phyloP scores from a whole-genome alignment of 257 asterid genomes.

The Scutellaria galericulata region DNA sequence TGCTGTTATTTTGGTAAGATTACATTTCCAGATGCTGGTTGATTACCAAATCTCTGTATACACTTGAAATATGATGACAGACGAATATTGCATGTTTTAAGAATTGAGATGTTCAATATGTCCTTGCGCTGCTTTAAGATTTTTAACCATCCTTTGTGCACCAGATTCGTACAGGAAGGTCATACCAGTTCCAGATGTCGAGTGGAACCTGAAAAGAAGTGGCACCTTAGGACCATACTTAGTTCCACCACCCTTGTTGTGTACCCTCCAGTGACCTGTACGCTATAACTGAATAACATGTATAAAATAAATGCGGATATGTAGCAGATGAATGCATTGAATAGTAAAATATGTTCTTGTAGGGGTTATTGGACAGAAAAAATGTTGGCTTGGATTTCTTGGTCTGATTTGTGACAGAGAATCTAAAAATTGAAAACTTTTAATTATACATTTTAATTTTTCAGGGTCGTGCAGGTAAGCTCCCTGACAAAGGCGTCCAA shows the following conservation, averaged over 20 bases:
- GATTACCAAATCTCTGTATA: background rate
- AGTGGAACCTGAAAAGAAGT: background rate
- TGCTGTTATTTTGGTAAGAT: constrained; percentile 77
- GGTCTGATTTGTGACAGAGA: constrained; percentile 5
- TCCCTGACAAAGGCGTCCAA: constrained; percentile 68
- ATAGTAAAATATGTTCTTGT: background rate
- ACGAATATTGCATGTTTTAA: background rate
- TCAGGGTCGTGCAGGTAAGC: constrained; percentile 87
- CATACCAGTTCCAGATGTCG: background rate
- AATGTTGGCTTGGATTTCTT: constrained; percentile 5
- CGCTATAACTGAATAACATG: background rate
- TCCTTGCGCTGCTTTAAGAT: background rate
- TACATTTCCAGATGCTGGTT: constrained; percentile 17
- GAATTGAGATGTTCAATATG: background rate
- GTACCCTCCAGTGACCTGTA: background rate
- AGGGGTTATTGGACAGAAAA: background rate
- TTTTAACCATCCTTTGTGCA: background rate
- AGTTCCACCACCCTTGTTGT: background rate
- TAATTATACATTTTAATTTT: constrained; percentile 26
- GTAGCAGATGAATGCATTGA: constrained; percentile 17
- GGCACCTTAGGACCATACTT: background rate
- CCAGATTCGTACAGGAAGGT: background rate
- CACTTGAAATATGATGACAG: background rate
- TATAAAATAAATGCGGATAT: background rate
- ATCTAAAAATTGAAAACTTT: constrained; percentile 16